A percentile compares a stretch with the other conserved stretches of the same genome.
phyloP scores from a whole-genome alignment of 2,329 filamentous ascomycete genomes.

The Macrophomina tecta region DNA sequence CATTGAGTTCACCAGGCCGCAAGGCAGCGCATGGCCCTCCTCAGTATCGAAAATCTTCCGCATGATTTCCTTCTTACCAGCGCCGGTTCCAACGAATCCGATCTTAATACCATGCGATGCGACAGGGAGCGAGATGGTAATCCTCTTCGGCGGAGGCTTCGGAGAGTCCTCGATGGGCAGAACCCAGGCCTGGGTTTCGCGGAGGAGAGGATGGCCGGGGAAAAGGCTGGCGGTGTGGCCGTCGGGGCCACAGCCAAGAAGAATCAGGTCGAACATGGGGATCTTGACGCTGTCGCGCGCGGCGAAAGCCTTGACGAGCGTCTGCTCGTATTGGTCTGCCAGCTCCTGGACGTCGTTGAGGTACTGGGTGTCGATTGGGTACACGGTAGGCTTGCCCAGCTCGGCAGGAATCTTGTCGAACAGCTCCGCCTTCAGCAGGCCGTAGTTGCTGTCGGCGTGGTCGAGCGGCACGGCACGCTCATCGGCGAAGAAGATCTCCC shows the following conservation, averaged over 20 bases:
- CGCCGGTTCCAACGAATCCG: conserved; percentile 90
- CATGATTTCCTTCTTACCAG: conserved; percentile 87
- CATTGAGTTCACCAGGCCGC: conserved; percentile 83
- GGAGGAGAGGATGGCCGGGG: conserved; percentile 83
- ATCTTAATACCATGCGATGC: conserved; percentile 85
- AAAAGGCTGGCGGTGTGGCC: conserved; percentile 98
- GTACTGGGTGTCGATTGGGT: conserved; percentile 74
- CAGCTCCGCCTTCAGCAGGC: conserved; percentile 82
- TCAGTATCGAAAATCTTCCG: conserved; percentile 87
- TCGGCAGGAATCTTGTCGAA: conserved; percentile 82
- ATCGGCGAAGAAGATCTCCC: conserved; percentile 99
- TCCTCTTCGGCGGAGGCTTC: conserved; percentile 88
- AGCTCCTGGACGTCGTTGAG: conserved; percentile 86
- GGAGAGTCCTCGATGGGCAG: conserved; percentile 90
- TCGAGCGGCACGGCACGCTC: conserved; percentile 93
- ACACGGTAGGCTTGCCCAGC: conserved; percentile 71
- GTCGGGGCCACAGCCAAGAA: conserved; percentile 93
- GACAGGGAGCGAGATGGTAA: conserved; percentile 91
- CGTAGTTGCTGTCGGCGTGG: conserved; percentile 94
- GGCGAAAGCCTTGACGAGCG: conserved; percentile 83
- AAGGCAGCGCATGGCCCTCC: conserved; percentile 76
- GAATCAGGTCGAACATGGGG: conserved; percentile 91
- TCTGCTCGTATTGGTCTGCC: conserved; percentile 91
- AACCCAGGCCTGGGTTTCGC: conserved; percentile 90
- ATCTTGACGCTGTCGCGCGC: conserved; percentile 91